phyloP scores from a whole-genome alignment of 2,329 filamentous ascomycete species.

The Xylaria sp. region DNA sequence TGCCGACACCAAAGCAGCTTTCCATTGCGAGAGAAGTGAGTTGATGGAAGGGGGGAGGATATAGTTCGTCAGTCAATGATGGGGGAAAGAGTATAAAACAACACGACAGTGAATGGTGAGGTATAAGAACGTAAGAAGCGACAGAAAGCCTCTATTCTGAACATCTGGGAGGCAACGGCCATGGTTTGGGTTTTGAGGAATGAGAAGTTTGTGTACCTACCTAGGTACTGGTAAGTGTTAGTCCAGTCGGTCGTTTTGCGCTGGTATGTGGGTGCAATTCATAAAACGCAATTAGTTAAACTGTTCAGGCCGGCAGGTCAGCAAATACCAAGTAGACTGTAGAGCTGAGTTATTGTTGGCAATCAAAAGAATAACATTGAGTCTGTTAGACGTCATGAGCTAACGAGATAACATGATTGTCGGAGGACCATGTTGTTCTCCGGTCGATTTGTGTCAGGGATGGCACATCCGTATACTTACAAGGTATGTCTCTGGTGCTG shows the following conservation, averaged over 20 bases:
- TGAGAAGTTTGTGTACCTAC: neutral
- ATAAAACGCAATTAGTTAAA: too few relatives aligned
- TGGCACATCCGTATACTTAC: too few relatives aligned
- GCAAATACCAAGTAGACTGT: neutral
- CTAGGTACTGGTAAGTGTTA: neutral
- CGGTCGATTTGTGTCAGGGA: neutral
- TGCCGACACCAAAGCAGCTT: neutral
- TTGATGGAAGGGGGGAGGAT: neutral
- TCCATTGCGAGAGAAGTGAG: neutral
- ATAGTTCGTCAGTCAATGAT: neutral
- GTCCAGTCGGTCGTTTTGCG: neutral
- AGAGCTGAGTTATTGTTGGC: neutral
- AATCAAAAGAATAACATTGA: neutral
- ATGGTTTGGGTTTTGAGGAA: neutral
- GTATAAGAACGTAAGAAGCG: neutral
- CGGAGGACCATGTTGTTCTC: neutral
- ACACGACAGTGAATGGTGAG: neutral
- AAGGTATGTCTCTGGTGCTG: neutral
- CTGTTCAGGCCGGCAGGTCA: neutral
- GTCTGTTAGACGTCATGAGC: neutral
- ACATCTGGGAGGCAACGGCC: neutral
- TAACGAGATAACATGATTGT: neutral
- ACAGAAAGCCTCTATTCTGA: neutral
- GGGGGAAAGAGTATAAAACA: neutral
- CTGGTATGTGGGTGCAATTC: neutral